Percentiles rank a stretch among this genome's conserved stretches.
Evolutionary conservation across 2,329 filamentous ascomycete genomes (phyloP).

Genomic region (Ophiostoma triangulosporum): DNA sequence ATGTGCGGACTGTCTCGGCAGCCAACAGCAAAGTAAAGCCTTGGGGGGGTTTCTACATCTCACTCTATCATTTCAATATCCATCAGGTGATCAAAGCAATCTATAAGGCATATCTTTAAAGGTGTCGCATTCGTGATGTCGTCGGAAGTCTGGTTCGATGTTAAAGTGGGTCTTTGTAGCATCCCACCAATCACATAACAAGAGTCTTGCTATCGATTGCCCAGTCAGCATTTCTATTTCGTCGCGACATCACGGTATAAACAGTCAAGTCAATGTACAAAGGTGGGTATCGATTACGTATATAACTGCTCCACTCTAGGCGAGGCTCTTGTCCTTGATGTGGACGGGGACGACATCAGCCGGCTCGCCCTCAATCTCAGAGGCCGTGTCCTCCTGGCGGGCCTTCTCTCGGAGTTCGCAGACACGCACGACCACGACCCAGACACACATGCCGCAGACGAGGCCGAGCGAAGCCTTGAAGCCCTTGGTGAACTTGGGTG

Average conservation of each 20-base stretch:
- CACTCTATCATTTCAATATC: no score
- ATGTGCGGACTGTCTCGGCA: constrained; percentile 6
- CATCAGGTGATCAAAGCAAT: no score
- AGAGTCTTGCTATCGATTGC: no score
- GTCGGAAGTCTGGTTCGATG: not conserved
- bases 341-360: not conserved
- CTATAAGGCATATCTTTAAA: no score
- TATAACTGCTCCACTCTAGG: not conserved
- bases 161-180: not conserved
- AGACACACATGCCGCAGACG: constrained; percentile 7
- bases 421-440: constrained; percentile 7
- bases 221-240: no score
- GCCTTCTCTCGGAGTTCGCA: constrained; percentile 4
- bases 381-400: not conserved
- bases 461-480: constrained; percentile 19
- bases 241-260: no score
- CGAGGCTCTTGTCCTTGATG: not conserved
- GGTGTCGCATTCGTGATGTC: no score
- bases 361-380: not conserved
- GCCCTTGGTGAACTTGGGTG: constrained; percentile 19
- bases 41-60: no score
- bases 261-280: no score
- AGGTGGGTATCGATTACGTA: no score
- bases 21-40: not conserved
- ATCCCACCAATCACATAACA: not conserved